Base-by-base conservation (phyloP, 441 rosid genomes). In the Gossypium davidsonii region DNA sequence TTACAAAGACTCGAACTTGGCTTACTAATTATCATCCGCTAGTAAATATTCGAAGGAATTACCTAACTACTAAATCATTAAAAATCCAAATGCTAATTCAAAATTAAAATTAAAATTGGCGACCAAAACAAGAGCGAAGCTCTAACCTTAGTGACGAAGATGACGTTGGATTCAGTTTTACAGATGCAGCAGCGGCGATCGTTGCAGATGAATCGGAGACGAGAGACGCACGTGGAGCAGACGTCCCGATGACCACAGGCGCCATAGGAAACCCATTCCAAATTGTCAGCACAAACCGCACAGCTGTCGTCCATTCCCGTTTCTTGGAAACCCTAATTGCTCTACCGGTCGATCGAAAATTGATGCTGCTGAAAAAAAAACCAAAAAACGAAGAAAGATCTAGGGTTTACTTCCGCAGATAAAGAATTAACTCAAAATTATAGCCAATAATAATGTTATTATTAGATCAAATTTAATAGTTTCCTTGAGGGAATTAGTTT, bases 251-350 rank as follows among this genome's bases (percentile, higher is more conserved):
- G 99, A 11, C 97, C 97, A 65, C 99, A 93, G 1, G 92, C 77
- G 3, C 97, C 97, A 63, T 95, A 95, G 4, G 97, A 97, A 70
- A 90, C 94, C 99, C 99, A 96, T 77, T 93, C 97, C 67, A 96
- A 82, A 57, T 86, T 73, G 17, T 93, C 99, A 5, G 98, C 98
- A 75, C 98, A 96, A 39, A 93, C 99, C 26, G 97, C 99, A 70
- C 98, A 96, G 72, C 91, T 89, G 58, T 96, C 99, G 76, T 96
- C 99, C 98, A 96, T 94, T 51, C 25, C 76, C 62, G 61, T 52
- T 37, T 48, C 59, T 64, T 18, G 5, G 15, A 51, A 58, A 25
- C 23, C 66, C 74, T 44, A 10, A 71, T 59, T 10, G n/a, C 37
- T 8, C 14, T 2, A 11, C 1, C 4, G 44, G 9, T 58, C 49